Evolutionary conservation across 306 rosid species (phyloP), one percentile per base, ranked within the genome.

Genomic region (Dalbergia cochinchinensis): DNA sequence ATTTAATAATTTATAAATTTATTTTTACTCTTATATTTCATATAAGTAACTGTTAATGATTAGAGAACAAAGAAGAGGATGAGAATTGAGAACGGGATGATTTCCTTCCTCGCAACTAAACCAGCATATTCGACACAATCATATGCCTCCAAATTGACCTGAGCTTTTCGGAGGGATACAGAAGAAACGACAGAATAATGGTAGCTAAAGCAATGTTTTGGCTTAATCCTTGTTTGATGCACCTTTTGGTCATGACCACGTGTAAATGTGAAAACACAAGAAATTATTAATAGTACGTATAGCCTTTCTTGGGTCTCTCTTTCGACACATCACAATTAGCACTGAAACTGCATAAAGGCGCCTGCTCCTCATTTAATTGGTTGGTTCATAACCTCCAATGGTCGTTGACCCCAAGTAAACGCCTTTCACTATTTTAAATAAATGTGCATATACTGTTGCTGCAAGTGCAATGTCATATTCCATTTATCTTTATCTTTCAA

Each of bases 381-480:
- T 33, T 3, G 26, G 5, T 13, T 8, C 44, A 35, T 9, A 61
- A 18, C 44, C 11, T 79, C 64, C 83, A 70, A 79, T 48, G 37
- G 0, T 3, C 10, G 61, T 72, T 80, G 74, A 80, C 83, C 31
- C 68, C 68, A 64, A 72, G 79, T 80, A 80, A 80, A 80, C 72
- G 83, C 79, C 59, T 62, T 62, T 37, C 64, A 19, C 55, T 65
- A 0, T 65, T 18, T 18, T 64, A 14, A 58, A 22, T 58, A 37
- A 65, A 65, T 55, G 20, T 7, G 61, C 20, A 4, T 1, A 16
- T 6, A 55, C 3, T 11, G 3, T 48, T 48, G 54, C 54, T 11
- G 54, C n/a, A 12, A 4, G n/a, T 11, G 54, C n/a, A 42, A 37
- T 3, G 41, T 6, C 5, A 37, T 26, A 26, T 26, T 26, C 31